phyloP scores from a whole-genome alignment of 2,329 filamentous ascomycete genomes.

The Rhexocercosporidium sp. region DNA sequence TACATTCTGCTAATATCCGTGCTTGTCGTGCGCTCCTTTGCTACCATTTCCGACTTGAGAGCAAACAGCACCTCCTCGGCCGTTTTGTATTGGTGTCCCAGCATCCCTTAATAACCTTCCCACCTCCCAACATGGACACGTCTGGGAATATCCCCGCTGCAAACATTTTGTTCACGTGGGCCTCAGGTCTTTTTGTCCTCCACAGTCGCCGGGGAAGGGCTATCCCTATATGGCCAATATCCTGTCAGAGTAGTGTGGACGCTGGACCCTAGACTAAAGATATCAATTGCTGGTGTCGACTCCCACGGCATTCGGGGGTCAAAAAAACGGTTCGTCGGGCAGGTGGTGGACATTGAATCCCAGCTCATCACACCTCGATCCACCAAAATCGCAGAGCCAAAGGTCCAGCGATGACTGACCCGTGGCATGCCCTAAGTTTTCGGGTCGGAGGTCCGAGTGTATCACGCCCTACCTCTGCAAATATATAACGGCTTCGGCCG shows the following conservation, averaged over 20 bases:
- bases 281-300: constrained; percentile 19
- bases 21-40: constrained; percentile 12
- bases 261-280: constrained; percentile 22
- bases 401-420: constrained; percentile 8
- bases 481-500: neutral
- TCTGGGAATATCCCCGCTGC: constrained; percentile 12
- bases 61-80: constrained; percentile 16
- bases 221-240: constrained; percentile 16
- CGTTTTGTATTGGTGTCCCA: constrained; percentile 21
- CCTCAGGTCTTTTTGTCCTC: constrained; percentile 13
- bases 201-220: neutral
- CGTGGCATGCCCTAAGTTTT: constrained; percentile 1
- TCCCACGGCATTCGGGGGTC: constrained; percentile 15
- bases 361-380: constrained; percentile 21
- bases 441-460: neutral
- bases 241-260: constrained; percentile 18
- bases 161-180: constrained; percentile 15
- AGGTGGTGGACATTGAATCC: constrained; percentile 19
- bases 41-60: constrained; percentile 17
- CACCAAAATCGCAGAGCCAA: constrained; percentile 25
- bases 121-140: constrained; percentile 1
- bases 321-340: constrained; percentile 22
- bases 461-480: constrained; percentile 2
- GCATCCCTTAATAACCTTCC: constrained; percentile 20
- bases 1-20: constrained; percentile 17